phyloP scores from a whole-genome alignment of 129 eudicot species.

The Escallonia rubra region DNA sequence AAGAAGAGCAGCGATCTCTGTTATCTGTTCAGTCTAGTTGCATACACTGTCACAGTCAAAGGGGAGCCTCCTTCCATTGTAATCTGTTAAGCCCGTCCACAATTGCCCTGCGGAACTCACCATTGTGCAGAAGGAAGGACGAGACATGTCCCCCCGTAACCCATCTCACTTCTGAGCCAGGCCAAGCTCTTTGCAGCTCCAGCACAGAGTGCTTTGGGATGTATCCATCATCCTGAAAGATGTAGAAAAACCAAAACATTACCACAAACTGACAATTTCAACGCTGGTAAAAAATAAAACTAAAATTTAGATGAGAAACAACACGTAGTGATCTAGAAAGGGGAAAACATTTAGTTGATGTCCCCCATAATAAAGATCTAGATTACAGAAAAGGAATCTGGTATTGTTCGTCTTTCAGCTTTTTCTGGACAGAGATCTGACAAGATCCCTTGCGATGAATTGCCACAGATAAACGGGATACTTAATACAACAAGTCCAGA shows the following conservation, averaged over 20 bases:
- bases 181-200: slow-evolving; percentile 98
- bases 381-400: too few species aligned
- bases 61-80: slow-evolving; percentile 65
- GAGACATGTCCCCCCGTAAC: slow-evolving; percentile 95
- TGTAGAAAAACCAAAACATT: slow-evolving; percentile 1
- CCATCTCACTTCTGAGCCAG: slow-evolving; percentile 99
- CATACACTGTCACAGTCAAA: slow-evolving; percentile 20
- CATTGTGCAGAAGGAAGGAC: slow-evolving; percentile 80
- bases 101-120: slow-evolving; percentile 75
- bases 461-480: too few species aligned
- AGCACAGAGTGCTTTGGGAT: slow-evolving; percentile 91
- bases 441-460: too few species aligned
- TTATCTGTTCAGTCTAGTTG: neutral
- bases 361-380: too few species aligned
- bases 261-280: neutral
- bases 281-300: neutral
- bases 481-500: too few species aligned
- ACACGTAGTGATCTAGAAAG: neutral
- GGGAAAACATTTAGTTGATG: neutral
- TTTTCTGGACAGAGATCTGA: too few species aligned
- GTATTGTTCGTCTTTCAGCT: too few species aligned
- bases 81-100: slow-evolving; percentile 78
- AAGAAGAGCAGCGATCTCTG: neutral
- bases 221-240: slow-evolving; percentile 88
- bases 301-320: neutral